Percentiles rank a stretch among this genome's conserved stretches.
These are phyloP conservation scores for Claviceps sp. DNA, from an alignment of 2,329 filamentous ascomycete species.

Conservation along the genomic window DNA sequence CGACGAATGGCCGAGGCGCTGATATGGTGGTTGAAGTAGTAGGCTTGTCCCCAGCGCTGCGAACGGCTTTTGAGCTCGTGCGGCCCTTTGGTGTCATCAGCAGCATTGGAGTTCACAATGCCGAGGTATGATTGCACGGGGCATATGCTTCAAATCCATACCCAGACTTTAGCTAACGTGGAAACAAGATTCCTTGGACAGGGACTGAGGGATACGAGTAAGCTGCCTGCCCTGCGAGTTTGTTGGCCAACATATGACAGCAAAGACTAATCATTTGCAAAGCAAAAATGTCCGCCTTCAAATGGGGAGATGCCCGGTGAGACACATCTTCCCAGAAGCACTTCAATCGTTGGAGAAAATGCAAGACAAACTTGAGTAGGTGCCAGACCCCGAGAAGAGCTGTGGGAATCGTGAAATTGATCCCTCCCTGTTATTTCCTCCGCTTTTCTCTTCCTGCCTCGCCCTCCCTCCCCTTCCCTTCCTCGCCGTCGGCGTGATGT, in stretches of 20 bases:
- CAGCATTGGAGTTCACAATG: slow-evolving; percentile 65
- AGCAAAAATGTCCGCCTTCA: slow-evolving; percentile 61
- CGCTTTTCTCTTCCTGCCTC: neutral
- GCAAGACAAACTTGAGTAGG: slow-evolving; percentile 53
- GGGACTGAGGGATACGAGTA: slow-evolving; percentile 49
- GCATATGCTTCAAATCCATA: neutral
- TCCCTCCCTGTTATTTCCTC: neutral
- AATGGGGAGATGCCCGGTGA: slow-evolving; percentile 66
- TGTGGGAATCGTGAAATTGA: neutral
- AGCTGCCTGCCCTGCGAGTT: slow-evolving; percentile 8
- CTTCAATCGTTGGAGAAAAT: slow-evolving; percentile 51
- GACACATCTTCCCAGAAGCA: slow-evolving; percentile 54
- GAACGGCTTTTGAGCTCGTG: slow-evolving; percentile 57
- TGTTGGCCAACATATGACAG: slow-evolving; percentile 2
- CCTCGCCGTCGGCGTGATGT: neutral
- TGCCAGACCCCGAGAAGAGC: slow-evolving; percentile 3
- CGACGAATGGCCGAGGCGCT: slow-evolving; percentile 68
- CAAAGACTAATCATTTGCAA: slow-evolving; percentile 11
- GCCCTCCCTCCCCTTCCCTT: neutral
- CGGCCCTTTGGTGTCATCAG: slow-evolving; percentile 61
- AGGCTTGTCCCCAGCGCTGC: slow-evolving; percentile 53
- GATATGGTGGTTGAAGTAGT: slow-evolving; percentile 77
- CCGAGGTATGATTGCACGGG: slow-evolving; percentile 34
- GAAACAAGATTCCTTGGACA: slow-evolving; percentile 47
- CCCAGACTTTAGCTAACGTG: neutral